Conservation (phyloP, 768 basidiomycete genomes). For the Leccinum obscurum region DNA sequence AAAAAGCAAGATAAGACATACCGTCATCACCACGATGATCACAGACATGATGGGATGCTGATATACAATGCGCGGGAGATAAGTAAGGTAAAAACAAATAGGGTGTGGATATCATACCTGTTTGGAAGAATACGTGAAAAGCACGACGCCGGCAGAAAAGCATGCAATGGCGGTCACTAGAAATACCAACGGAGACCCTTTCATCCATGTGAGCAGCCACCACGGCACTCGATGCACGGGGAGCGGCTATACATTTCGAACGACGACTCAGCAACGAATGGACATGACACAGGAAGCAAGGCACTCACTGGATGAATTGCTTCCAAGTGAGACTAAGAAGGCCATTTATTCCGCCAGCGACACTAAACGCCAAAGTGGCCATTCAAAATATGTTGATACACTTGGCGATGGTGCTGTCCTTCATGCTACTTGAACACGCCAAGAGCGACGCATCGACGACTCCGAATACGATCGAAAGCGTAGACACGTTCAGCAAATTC, state of each 20-base stretch:
- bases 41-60: constrained; percentile 62
- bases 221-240: constrained; percentile 50
- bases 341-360: constrained; percentile 52
- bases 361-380: constrained; percentile 51
- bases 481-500: constrained; percentile 51
- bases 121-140: constrained; percentile 70
- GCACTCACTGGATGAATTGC: constrained; percentile 50
- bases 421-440: constrained; percentile 40
- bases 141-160: constrained; percentile 74
- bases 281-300: neutral
- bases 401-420: constrained; percentile 32
- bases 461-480: constrained; percentile 53
- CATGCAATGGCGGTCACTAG: constrained; percentile 80
- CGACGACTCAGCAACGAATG: neutral
- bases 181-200: constrained; percentile 78
- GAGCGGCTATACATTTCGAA: constrained; percentile 37
- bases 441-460: constrained; percentile 50
- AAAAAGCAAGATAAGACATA: constrained; percentile 13
- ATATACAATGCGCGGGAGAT: neutral
- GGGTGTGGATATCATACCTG: constrained; percentile 46
- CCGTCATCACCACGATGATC: constrained; percentile 70
- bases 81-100: neutral
- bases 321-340: constrained; percentile 55
- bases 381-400: constrained; percentile 55
- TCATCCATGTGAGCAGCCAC: constrained; percentile 76